These are phyloP conservation scores for Ceratobasidium sp. DNA, from an alignment of 1,284 basidiomycete species.

Conservation along the genomic window DNA sequence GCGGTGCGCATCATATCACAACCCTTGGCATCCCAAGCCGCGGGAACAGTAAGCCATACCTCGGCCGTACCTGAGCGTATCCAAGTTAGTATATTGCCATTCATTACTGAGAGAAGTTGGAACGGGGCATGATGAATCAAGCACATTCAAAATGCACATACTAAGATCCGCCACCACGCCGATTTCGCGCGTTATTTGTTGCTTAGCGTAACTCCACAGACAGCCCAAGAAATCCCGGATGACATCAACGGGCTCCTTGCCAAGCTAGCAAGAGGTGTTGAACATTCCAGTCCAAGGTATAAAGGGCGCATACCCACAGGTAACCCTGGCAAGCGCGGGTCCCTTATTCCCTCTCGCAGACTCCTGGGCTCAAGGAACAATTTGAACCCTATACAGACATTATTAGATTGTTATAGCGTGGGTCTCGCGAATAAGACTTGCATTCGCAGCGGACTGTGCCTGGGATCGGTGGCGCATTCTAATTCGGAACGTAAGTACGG, in stretches of 20 bases:
- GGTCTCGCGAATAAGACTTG: neutral
- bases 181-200: conserved; percentile 81
- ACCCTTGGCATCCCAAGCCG: conserved; percentile 82
- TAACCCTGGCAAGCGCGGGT: conserved; percentile 78
- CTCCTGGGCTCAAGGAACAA: conserved; percentile 78
- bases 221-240: conserved; percentile 79
- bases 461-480: conserved; percentile 66
- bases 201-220: conserved; percentile 83
- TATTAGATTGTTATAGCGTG: conserved; percentile 38
- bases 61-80: conserved; percentile 73
- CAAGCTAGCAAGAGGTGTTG: conserved; percentile 55
- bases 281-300: neutral
- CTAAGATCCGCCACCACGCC: conserved; percentile 81
- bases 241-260: conserved; percentile 73
- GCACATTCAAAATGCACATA: conserved; percentile 50
- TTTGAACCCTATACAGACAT: conserved; percentile 62
- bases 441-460: conserved; percentile 76
- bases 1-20: conserved; percentile 82
- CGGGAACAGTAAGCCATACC: conserved; percentile 81
- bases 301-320: conserved; percentile 58
- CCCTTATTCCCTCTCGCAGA: conserved; percentile 68
- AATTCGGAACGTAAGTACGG: neutral
- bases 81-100: no score
- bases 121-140: no score
- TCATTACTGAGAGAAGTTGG: no score